These are phyloP conservation scores for Aristolochia californica DNA, from an alignment of 164 flowering plant genomes.

Conservation along the genomic window DNA sequence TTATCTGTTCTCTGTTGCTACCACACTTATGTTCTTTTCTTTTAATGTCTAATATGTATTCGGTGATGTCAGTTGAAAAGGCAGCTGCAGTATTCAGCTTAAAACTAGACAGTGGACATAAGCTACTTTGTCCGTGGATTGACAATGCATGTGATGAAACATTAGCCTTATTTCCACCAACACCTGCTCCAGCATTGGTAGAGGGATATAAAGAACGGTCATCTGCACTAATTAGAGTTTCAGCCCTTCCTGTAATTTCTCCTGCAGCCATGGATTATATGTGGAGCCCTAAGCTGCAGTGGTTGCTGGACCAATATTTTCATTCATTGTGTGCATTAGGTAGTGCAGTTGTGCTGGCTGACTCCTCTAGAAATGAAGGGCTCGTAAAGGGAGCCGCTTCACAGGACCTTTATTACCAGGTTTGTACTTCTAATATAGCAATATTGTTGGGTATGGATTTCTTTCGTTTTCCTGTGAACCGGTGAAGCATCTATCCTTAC, in stretches of 20 bases:
- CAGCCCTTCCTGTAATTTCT: slow-evolving; percentile 68
- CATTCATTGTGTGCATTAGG: slow-evolving; percentile 9
- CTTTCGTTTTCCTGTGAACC: no score
- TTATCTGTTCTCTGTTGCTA: background rate
- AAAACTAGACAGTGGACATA: slow-evolving; percentile 90
- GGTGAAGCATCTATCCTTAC: no score
- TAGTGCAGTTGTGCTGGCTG: slow-evolving; percentile 17
- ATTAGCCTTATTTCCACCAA: slow-evolving; percentile 70
- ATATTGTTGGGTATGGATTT: no score
- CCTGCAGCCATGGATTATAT: slow-evolving; percentile 46
- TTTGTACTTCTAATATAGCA: slow-evolving; percentile 7
- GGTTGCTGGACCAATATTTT: slow-evolving; percentile 38
- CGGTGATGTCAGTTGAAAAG: slow-evolving; percentile 61
- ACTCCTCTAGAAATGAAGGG: slow-evolving; percentile 15
- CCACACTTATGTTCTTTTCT: background rate
- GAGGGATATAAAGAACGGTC: slow-evolving; percentile 54
- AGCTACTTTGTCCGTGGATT: slow-evolving; percentile 76
- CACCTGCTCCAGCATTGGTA: slow-evolving; percentile 40
- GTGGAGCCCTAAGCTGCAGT: slow-evolving; percentile 57
- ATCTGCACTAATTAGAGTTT: slow-evolving; percentile 39
- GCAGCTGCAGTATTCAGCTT: slow-evolving; percentile 85
- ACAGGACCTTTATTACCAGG: slow-evolving; percentile 62
- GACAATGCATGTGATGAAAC: slow-evolving; percentile 77
- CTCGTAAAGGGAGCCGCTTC: slow-evolving; percentile 27
- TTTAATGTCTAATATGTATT: background rate